Evolutionary conservation across 441 rosid genomes (phyloP).

Genomic region (Manihot esculenta): DNA sequence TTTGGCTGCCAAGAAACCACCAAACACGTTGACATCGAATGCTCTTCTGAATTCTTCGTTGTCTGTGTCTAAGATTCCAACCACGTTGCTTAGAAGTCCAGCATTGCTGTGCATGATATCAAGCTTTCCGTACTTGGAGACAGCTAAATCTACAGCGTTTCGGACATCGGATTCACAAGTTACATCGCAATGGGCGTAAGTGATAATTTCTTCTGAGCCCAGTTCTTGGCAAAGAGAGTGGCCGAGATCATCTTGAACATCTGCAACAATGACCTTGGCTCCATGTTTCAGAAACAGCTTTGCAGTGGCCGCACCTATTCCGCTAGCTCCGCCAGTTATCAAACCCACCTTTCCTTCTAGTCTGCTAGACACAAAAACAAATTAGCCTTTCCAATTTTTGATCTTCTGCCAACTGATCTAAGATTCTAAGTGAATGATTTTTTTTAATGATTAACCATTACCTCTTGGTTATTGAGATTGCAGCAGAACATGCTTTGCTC

Average conservation of each 20-base stretch:
- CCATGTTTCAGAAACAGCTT: background rate
- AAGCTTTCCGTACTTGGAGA: background rate
- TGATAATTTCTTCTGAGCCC: background rate
- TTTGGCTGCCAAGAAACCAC: slow-evolving; percentile 3
- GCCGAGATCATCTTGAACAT: background rate
- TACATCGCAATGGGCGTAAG: slow-evolving; percentile 1
- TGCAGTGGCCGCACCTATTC: background rate
- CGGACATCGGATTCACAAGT: background rate
- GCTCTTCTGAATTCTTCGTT: background rate
- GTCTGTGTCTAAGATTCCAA: background rate
- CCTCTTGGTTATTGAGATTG: too few species aligned
- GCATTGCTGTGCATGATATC: slow-evolving; percentile 1
- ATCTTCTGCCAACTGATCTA: too few species aligned
- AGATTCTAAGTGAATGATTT: too few species aligned
- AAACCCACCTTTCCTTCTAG: slow-evolving; percentile 1
- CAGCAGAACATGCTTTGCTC: too few species aligned
- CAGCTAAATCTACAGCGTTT: background rate
- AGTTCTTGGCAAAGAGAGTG: background rate
- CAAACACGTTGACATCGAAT: background rate
- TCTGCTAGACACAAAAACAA: background rate
- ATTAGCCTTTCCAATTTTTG: too few species aligned
- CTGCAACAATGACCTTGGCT: background rate
- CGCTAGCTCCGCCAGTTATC: slow-evolving; percentile 2
- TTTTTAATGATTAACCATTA: too few species aligned
- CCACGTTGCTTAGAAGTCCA: background rate